phyloP scores from a whole-genome alignment of 148 eudicot genomes.

The Polygonum maritimum region DNA sequence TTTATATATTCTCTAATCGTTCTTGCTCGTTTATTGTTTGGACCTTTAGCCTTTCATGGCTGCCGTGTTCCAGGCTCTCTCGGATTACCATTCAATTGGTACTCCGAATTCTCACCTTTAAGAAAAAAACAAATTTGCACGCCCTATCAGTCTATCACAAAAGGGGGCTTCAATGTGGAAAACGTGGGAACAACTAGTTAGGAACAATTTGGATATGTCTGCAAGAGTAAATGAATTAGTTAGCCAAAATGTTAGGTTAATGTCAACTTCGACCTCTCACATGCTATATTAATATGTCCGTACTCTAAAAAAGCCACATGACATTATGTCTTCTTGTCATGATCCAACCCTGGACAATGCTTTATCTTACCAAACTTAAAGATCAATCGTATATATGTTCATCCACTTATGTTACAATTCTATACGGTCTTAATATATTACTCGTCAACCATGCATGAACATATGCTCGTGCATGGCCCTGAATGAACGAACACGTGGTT shows the following conservation, averaged over 20 bases:
- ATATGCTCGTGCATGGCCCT: background rate
- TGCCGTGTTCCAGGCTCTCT: too few relatives aligned
- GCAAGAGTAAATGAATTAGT: background rate
- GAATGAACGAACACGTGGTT: background rate
- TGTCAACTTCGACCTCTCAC: slow-evolving; percentile 3
- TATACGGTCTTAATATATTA: background rate
- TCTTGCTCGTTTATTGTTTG: too few relatives aligned
- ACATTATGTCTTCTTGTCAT: background rate
- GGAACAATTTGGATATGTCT: background rate
- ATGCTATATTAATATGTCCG: background rate
- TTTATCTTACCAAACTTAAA: background rate
- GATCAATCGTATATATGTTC: background rate
- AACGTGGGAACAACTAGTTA: slow-evolving; percentile 10
- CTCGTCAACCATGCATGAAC: background rate
- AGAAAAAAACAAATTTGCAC: too few relatives aligned
- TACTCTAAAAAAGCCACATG: background rate
- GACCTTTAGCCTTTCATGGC: too few relatives aligned
- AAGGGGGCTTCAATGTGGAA: background rate
- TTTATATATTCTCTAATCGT: too few relatives aligned
- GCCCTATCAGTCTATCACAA: too few relatives aligned
- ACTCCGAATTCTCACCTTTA: too few relatives aligned
- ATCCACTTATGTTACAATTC: background rate
- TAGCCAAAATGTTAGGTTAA: background rate
- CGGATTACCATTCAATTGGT: too few relatives aligned
- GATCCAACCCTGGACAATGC: background rate